Conservation (phyloP, 2,329 filamentous ascomycete genomes). For the Aschersonia sp. region DNA sequence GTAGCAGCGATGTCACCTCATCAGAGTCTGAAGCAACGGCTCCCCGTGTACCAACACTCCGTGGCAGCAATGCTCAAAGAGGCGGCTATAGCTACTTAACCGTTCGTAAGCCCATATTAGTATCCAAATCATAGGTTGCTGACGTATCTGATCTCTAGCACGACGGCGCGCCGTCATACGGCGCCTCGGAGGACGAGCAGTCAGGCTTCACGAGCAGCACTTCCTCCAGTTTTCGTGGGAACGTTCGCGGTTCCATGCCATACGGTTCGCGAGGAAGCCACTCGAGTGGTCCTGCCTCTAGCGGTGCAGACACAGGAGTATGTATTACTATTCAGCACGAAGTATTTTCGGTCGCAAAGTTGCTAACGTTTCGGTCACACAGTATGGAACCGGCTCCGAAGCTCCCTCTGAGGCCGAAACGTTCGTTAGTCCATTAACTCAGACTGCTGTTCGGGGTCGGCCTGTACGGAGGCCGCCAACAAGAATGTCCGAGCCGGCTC, state of each 20-base stretch:
- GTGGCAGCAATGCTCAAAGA: neutral
- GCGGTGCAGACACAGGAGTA: neutral
- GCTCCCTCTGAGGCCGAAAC: neutral
- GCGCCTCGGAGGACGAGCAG: neutral
- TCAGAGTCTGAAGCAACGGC: neutral
- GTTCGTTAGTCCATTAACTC: neutral
- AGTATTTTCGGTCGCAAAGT: neutral
- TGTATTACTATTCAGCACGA: neutral
- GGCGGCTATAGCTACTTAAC: neutral
- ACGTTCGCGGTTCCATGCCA: neutral
- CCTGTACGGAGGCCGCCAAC: too few relatives aligned
- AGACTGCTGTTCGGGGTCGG: neutral
- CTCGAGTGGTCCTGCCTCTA: neutral
- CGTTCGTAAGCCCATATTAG: neutral
- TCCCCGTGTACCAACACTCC: neutral
- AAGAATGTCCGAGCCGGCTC: too few relatives aligned
- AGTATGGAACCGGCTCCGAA: neutral
- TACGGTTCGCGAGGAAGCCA: neutral
- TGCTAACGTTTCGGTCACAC: neutral
- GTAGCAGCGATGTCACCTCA: neutral
- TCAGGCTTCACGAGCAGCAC: neutral
- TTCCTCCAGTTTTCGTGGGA: neutral
- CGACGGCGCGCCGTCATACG: neutral
- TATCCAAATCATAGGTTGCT: neutral
- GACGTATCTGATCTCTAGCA: neutral